Evolutionary conservation across 2,329 filamentous ascomycete genomes (phyloP), one percentile per base, ranked within the genome.

Genomic region (Amauroascus verrucosus): DNA sequence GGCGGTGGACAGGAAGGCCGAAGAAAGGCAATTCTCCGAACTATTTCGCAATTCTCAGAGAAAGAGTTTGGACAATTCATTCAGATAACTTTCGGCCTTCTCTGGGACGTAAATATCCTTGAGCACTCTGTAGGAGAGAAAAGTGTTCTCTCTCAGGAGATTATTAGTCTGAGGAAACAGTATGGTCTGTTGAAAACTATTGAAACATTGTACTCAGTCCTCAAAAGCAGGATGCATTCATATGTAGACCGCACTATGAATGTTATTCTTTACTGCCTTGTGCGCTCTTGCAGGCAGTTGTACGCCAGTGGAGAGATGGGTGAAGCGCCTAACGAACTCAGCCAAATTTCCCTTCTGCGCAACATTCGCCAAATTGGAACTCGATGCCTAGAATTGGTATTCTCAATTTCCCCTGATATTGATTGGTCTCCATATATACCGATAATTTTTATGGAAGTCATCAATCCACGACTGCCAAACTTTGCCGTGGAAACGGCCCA

Each of bases 151-250:
- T 67, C 74, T 1, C 70, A 76, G 26, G 79, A 86, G 43, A 57
- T 85, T 11, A 70, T 90, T 24, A 78, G 80, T 14, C 71, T 79
- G 9, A 81, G 90, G 62, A 93, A 90, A 67, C 91, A 96, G 67
- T 79, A 93, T 55, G 93, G 94, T 74, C 82, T 96, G 65, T 73
- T 95, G 49, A 95, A 94, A 65, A 93, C 97, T 88, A 77, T 93
- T 48, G 84, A 89, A 56, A 83, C 91, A 9, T 81, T 97, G 65
- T 82, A 97, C 56, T 85, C 85, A 54, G 88, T 93, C 51, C 78
- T 97, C 33, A 88, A 90, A 51, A 81, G 79, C 4, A 84, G 83
- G 51, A 81, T 94, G 51, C 69, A 76, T 1, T 78, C 82, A 0
- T 91, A 86, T 61, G 78, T 84, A 47, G 73, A 78, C 14, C 78